phyloP scores from a whole-genome alignment of 768 basidiomycete genomes.

The Phlebiopsis flavidoalba region DNA sequence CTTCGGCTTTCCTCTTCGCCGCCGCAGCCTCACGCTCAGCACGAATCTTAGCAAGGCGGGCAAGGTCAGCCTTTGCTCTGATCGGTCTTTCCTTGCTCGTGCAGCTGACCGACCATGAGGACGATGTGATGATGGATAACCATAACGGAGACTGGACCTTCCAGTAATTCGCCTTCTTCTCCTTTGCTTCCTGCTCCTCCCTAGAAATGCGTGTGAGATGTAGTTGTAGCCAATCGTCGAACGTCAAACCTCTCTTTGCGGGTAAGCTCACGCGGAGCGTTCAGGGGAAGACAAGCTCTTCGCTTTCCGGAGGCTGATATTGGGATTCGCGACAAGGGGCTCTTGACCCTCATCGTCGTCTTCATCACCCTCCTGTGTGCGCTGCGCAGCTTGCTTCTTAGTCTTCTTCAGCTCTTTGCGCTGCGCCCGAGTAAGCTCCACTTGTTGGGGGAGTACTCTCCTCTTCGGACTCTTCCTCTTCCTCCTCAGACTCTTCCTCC shows the following conservation, averaged over 20 bases:
- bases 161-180: conserved; percentile 83
- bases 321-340: conserved; percentile 72
- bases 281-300: conserved; percentile 74
- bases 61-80: conserved; percentile 87
- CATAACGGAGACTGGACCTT: conserved; percentile 45
- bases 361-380: conserved; percentile 33
- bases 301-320: conserved; percentile 62
- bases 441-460: conserved; percentile 32
- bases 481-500: conserved; percentile 41
- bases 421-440: conserved; percentile 66
- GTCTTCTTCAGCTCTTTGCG: conserved; percentile 83
- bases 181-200: conserved; percentile 89
- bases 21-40: conserved; percentile 86
- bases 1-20: conserved; percentile 84
- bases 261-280: conserved; percentile 52
- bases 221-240: neutral
- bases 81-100: conserved; percentile 80
- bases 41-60: conserved; percentile 79
- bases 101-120: conserved; percentile 39
- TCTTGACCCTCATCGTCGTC: conserved; percentile 59
- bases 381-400: conserved; percentile 39
- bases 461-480: conserved; percentile 39
- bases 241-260: conserved; percentile 57
- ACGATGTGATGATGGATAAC: neutral
- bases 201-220: conserved; percentile 31